Base-by-base conservation (phyloP, 331 rosid species). In the Malus hybrid region DNA sequence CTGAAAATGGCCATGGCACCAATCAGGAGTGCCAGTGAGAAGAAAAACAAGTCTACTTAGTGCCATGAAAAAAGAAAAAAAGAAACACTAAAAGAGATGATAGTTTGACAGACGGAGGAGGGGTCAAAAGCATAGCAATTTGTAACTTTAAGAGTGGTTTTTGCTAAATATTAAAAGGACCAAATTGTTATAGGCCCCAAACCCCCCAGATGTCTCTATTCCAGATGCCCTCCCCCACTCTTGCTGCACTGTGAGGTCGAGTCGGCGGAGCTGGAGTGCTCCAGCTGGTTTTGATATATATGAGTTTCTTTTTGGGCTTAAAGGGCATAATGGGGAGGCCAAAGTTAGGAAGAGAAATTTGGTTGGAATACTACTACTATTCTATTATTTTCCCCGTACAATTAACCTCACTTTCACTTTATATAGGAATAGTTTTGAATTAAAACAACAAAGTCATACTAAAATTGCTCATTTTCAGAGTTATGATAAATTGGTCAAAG, bases 401-500 rank as follows among this genome's bases (percentile, higher is more conserved):
- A 74, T 65, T 54, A 31, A 59, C 42, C 5, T 39, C 15, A 16
- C 28, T 16, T 59, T 36, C 39, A 36, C 8, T 34, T 57, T n/a
- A 36, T 56, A 59, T 15, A 14, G 7, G 28, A 57, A 28, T 22
- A 34, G 1, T 20, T 72, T 57, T 5, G 16, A 19, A 20, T 57
- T 36, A 20, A 9, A 22, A 28, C 57, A 60, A 42, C 0, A 73
- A 69, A 79, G 29, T 2, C n/a, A 50, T 50, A 50, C 56, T 15
- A 16, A n/a, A 36, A 70, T 14, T 34, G 66, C 60, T 44, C 62
- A 70, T 69, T 36, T 55, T 59, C 52, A 44, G 66, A 44, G 39
- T 10, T 20, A 15, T 12, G 71, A 63, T 66, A 82, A 59, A 68
- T 71, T 55, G 60, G 42, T 66, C 42, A 64, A 78, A 67, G 61